Percentiles rank a stretch among this genome's conserved stretches.
Conservation (phyloP, 208 protist genomes). For the Porcisia deanei region DNA sequence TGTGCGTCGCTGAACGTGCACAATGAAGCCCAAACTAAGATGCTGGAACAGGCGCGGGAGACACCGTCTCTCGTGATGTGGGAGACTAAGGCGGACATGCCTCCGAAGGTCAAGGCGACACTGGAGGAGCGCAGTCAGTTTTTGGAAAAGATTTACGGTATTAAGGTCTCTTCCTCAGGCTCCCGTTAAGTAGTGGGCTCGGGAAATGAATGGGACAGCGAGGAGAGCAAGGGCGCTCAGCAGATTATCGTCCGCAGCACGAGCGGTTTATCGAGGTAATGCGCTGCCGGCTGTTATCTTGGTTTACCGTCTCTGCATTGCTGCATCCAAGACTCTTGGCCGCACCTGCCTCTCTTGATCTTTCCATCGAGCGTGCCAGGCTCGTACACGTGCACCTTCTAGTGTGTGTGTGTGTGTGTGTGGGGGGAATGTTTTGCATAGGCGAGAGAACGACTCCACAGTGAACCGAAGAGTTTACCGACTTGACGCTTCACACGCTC, state of each 20-base stretch:
- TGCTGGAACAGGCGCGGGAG: constrained; percentile 50
- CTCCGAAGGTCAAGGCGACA: constrained; percentile 20
- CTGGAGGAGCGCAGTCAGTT: constrained; percentile 46
- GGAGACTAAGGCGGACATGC: constrained; percentile 5
- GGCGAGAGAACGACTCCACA: not conserved
- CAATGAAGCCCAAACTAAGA: constrained; percentile 76
- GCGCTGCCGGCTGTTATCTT: not conserved
- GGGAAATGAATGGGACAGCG: not conserved
- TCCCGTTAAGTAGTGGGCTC: not conserved
- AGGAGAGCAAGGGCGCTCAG: not conserved
- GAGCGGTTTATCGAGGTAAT: not conserved
- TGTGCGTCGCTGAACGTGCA: constrained; percentile 74
- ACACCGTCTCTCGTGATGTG: constrained; percentile 35
- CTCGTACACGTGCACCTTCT: not conserved
- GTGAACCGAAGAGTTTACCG: no score
- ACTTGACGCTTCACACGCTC: not conserved
- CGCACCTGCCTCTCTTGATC: not conserved
- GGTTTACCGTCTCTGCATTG: not conserved
- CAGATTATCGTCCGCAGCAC: not conserved
- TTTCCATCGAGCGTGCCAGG: not conserved
- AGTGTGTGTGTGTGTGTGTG: no score
- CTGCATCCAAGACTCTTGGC: not conserved
- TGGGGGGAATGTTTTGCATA: not conserved
- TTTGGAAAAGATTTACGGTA: constrained; percentile 38
- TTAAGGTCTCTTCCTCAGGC: constrained; percentile 14